Conservation (phyloP, 345 rosid genomes). For the Populus pruinosa region DNA sequence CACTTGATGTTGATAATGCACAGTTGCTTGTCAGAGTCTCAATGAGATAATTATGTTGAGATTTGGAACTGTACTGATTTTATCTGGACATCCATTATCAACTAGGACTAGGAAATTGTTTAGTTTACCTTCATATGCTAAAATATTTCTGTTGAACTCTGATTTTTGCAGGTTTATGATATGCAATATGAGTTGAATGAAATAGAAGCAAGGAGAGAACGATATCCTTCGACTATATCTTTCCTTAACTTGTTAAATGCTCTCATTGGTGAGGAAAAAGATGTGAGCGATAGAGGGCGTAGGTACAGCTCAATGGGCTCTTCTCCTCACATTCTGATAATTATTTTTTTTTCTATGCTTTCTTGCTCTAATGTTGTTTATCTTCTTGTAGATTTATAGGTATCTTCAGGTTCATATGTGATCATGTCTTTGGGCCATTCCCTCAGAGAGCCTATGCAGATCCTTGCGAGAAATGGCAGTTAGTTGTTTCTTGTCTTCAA, state of each 20-base stretch:
- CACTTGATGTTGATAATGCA: not conserved
- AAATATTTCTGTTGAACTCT: constrained; percentile 3
- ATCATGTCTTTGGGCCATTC: constrained; percentile 90
- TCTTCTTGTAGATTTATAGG: constrained; percentile 74
- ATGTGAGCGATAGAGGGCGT: constrained; percentile 77
- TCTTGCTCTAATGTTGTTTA: constrained; percentile 16
- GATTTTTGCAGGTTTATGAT: constrained; percentile 68
- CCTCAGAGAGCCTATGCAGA: constrained; percentile 94
- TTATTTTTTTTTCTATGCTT: constrained; percentile 16
- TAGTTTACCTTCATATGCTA: not conserved
- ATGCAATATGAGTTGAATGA: constrained; percentile 98
- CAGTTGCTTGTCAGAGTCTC: too few relatives aligned
- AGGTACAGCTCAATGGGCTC: constrained; percentile 47
- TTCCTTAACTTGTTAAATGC: constrained; percentile 79
- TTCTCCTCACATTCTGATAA: constrained; percentile 6
- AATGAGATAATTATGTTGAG: too few relatives aligned
- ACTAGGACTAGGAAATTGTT: not conserved
- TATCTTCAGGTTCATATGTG: constrained; percentile 81
- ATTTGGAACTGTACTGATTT: not conserved
- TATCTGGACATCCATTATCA: not conserved
- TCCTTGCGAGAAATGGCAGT: constrained; percentile 92
- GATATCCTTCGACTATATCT: constrained; percentile 86
- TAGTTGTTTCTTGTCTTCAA: constrained; percentile 87
- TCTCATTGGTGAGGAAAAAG: constrained; percentile 86
- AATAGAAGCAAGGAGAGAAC: constrained; percentile 92